Conservation (phyloP, 2,329 filamentous ascomycete genomes). For the Ophiostoma himal-ulmi region DNA sequence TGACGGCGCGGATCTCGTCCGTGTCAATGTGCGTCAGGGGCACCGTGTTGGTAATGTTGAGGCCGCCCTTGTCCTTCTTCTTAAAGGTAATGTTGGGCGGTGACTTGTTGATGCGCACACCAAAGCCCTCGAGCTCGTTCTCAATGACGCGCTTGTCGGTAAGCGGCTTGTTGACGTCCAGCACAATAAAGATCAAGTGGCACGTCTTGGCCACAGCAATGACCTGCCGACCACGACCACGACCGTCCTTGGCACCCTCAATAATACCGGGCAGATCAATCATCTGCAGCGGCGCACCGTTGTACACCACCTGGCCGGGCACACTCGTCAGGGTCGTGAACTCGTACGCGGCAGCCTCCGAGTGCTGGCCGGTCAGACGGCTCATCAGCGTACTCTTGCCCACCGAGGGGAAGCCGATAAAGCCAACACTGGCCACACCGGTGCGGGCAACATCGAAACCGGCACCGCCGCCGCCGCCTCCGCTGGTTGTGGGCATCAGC, state of each 20-base stretch:
- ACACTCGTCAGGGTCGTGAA: slow-evolving; percentile 98
- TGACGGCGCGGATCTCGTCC: slow-evolving; percentile 96
- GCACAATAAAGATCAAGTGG: slow-evolving; percentile 95
- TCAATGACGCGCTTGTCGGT: slow-evolving; percentile 97
- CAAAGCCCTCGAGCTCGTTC: slow-evolving; percentile 90
- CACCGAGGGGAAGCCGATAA: slow-evolving; percentile 97
- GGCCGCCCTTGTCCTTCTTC: slow-evolving; percentile 98
- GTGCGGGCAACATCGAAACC: slow-evolving; percentile 98
- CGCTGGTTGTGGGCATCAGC: slow-evolving; percentile 70
- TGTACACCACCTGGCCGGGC: slow-evolving; percentile 91
- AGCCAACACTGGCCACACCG: slow-evolving; percentile 92
- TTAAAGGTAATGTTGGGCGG: slow-evolving; percentile 98
- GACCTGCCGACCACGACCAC: slow-evolving; percentile 94
- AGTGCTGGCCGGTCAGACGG: slow-evolving; percentile 88
- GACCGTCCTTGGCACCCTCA: slow-evolving; percentile 95
- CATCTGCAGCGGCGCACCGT: slow-evolving; percentile 96
- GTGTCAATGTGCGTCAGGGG: slow-evolving; percentile 87
- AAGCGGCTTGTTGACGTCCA: slow-evolving; percentile 97
- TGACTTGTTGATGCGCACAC: slow-evolving; percentile 93
- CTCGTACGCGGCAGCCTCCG: slow-evolving; percentile 94
- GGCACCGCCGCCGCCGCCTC: slow-evolving; percentile 76
- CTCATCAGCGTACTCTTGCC: slow-evolving; percentile 99
- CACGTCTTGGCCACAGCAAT: slow-evolving; percentile 99
- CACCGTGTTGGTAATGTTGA: slow-evolving; percentile 92
- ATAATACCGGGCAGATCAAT: slow-evolving; percentile 98